These are phyloP conservation scores for Saccharomycodes ludwigii DNA, from an alignment of 805 yeast species.

Conservation along the genomic window DNA sequence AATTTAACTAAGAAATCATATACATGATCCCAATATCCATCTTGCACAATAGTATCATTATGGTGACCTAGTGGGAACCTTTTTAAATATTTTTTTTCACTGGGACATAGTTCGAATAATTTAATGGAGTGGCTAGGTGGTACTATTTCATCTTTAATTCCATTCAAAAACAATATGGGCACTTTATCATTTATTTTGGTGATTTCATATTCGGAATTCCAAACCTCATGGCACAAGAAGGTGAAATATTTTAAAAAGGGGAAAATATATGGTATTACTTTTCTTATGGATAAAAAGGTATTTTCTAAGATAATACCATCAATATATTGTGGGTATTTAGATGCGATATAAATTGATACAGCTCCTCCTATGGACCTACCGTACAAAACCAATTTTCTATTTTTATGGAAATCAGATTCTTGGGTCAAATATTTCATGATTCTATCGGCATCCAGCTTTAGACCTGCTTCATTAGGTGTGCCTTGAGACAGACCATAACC, in stretches of 20 bases:
- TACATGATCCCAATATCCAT: constrained; percentile 66
- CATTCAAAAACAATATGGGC: constrained; percentile 64
- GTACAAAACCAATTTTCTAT: constrained; percentile 48
- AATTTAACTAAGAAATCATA: constrained; percentile 38
- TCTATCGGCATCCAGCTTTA: constrained; percentile 72
- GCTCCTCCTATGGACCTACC: constrained; percentile 96
- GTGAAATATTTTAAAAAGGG: constrained; percentile 50
- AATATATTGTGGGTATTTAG: constrained; percentile 37
- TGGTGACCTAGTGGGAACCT: constrained; percentile 55
- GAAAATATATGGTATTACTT: constrained; percentile 61
- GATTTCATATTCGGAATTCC: constrained; percentile 68
- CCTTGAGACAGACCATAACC: constrained; percentile 87
- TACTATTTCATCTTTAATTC: constrained; percentile 74
- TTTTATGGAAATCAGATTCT: constrained; percentile 39
- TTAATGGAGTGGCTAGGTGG: constrained; percentile 74
- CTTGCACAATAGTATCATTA: constrained; percentile 70
- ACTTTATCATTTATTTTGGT: constrained; percentile 35
- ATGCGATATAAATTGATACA: constrained; percentile 72
- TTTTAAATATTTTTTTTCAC: constrained; percentile 38
- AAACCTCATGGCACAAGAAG: constrained; percentile 57
- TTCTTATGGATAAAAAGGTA: constrained; percentile 66
- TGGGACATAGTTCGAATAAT: constrained; percentile 40
- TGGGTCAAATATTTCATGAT: constrained; percentile 45
- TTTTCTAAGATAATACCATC: constrained; percentile 71
- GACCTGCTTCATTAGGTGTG: constrained; percentile 58